Conservation (phyloP, 2,329 filamentous ascomycete species). For the Aspergillus latus region DNA sequence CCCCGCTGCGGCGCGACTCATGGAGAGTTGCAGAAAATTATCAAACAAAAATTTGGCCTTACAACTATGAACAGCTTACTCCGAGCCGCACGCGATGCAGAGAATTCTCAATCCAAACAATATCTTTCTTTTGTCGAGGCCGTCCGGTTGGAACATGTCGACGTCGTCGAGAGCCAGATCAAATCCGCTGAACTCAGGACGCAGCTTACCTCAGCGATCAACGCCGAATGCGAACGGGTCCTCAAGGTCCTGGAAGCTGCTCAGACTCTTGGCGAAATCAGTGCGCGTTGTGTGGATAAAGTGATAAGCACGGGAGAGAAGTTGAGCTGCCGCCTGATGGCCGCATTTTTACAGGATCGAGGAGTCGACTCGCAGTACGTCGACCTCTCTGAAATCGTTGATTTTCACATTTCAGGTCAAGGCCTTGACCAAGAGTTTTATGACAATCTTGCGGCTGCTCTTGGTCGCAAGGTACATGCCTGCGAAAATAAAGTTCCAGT, state of each 20-base stretch:
- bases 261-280: slow-evolving; percentile 66
- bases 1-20: neutral
- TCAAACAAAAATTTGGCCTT: neutral
- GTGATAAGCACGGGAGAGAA: slow-evolving; percentile 96
- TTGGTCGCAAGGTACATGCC: slow-evolving; percentile 63
- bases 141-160: slow-evolving; percentile 78
- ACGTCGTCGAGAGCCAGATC: slow-evolving; percentile 66
- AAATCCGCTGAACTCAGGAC: slow-evolving; percentile 57
- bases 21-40: neutral
- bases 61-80: slow-evolving; percentile 37
- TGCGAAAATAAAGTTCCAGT: slow-evolving; percentile 72
- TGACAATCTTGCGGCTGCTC: slow-evolving; percentile 59
- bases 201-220: slow-evolving; percentile 65
- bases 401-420: slow-evolving; percentile 56
- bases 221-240: slow-evolving; percentile 76
- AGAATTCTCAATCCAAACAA: slow-evolving; percentile 50
- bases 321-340: slow-evolving; percentile 88
- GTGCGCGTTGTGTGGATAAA: slow-evolving; percentile 75
- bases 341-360: slow-evolving; percentile 75
- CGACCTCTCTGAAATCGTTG: slow-evolving; percentile 79
- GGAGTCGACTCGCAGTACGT: slow-evolving; percentile 86
- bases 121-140: slow-evolving; percentile 75
- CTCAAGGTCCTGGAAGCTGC: slow-evolving; percentile 70
- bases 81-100: slow-evolving; percentile 51
- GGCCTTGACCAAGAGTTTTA: slow-evolving; percentile 70